Percentiles rank a stretch among this genome's conserved stretches.
These are phyloP conservation scores for Ceratonia siliqua DNA, from an alignment of 306 rosid species.

Conservation along the genomic window DNA sequence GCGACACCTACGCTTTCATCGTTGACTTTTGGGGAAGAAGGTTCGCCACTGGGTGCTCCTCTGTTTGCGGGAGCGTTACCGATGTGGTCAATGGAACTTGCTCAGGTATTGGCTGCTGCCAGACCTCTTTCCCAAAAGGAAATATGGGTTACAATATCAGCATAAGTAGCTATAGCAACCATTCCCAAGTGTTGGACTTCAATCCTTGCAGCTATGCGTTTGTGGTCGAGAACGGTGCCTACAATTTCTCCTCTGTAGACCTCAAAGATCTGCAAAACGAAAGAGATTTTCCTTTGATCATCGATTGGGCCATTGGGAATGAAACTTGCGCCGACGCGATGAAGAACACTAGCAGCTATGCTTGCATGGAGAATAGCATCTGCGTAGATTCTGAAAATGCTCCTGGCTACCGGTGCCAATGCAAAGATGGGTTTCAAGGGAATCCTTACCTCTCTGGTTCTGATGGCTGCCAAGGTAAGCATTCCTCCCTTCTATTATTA, in stretches of 20 bases:
- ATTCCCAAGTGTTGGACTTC: background rate
- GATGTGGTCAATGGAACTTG: background rate
- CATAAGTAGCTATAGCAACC: fast-evolving
- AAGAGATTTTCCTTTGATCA: constrained; percentile 17
- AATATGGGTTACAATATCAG: constrained; percentile 24
- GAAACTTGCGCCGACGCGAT: constrained; percentile 24
- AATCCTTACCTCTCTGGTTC: constrained; percentile 35
- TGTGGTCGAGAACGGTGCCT: constrained; percentile 29
- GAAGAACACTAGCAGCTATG: background rate
- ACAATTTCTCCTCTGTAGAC: background rate
- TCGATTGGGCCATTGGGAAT: constrained; percentile 52
- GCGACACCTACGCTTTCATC: constrained; percentile 9
- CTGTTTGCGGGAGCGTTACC: background rate
- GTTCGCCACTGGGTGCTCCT: background rate
- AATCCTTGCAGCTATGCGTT: constrained; percentile 48
- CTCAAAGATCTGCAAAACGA: background rate
- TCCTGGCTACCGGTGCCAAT: constrained; percentile 34
- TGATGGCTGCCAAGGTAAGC: constrained; percentile 35
- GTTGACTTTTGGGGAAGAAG: background rate
- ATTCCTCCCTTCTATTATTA: background rate
- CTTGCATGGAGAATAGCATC: constrained; percentile 11
- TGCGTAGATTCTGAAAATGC: background rate
- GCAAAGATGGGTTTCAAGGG: constrained; percentile 35
- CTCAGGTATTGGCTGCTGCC: constrained; percentile 16
- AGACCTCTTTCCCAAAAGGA: background rate